Evolutionary conservation across 1,284 basidiomycete genomes (phyloP), one percentile per base, ranked within the genome.

Genomic region (Sparassis latifolia): DNA sequence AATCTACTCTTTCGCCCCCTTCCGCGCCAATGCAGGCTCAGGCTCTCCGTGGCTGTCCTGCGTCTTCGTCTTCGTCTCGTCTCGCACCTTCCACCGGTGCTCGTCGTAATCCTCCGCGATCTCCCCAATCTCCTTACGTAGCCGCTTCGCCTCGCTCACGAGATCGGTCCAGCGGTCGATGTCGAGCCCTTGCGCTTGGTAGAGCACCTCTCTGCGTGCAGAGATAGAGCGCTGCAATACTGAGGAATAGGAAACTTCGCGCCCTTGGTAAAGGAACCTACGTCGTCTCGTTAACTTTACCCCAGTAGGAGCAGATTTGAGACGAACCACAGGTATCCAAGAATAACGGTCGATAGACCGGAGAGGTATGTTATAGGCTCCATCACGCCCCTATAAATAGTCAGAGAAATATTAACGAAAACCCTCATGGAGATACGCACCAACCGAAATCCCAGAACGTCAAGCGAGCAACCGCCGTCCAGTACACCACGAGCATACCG

Each of bases 221-320:
- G 79, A 79, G 33, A 85, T 74, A 3, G 79, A 83, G 9, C 71
- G 64, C 57, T 66, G 70, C 20, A 86, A 70, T 1, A 85, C 71
- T 33, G 82, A 82, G 3, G 80, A 76, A 58, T 86, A 86, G 0
- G 81, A 83, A 0, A 86, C 82, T 67, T 86, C 82, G 12, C 81
- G 75, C 28, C 82, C 82, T 65, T 80, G 80, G 62, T 82, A 82
- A 2, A 80, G 66, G 61, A 80, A 80, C 77, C 75, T 76, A 55
- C 33, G 56, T 4, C 20, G 20, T 20, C 20, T 20, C 20, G 20
- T 20, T 20, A 20, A 20, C 20, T 20, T 20, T 20, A 20, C 20
- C 20, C 20, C 20, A 20, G 20, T 20, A 20, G 20, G 20, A 20
- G 20, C 20, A 20, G 20, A 20, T 20, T 20, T 20, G 20, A 28